phyloP scores from a whole-genome alignment of 805 yeast genomes.

The Kodamaea lidongshanica region DNA sequence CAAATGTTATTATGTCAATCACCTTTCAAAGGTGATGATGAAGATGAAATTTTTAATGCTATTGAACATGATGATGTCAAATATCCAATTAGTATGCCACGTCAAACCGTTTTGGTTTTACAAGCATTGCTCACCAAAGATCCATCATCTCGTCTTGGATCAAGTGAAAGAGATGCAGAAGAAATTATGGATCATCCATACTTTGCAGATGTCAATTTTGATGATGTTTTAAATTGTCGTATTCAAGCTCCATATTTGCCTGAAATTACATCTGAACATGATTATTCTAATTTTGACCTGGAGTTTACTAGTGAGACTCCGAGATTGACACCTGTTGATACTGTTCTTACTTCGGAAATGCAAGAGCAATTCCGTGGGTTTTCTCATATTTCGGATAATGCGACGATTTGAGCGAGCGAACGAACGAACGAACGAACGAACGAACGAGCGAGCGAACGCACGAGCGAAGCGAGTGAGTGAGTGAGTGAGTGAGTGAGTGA shows the following conservation, averaged over 20 bases:
- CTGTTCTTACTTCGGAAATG: slow-evolving; percentile 75
- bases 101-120: slow-evolving; percentile 89
- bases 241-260: slow-evolving; percentile 90
- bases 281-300: slow-evolving; percentile 86
- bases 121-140: slow-evolving; percentile 89
- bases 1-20: slow-evolving; percentile 96
- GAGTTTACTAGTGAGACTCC: slow-evolving; percentile 95
- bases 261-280: slow-evolving; percentile 79
- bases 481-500: no score
- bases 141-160: slow-evolving; percentile 77
- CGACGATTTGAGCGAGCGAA: no score
- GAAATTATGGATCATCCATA: slow-evolving; percentile 96
- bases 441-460: no score
- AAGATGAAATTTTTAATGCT: slow-evolving; percentile 95
- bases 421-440: no score
- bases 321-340: slow-evolving; percentile 88
- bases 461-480: no score
- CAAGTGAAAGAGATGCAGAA: slow-evolving; percentile 80
- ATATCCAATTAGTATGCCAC: slow-evolving; percentile 95
- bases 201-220: slow-evolving; percentile 84
- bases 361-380: slow-evolving; percentile 98
- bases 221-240: slow-evolving; percentile 65
- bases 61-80: slow-evolving; percentile 93
- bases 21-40: slow-evolving; percentile 96
- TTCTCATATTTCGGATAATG: slow-evolving; percentile 73